phyloP scores from a whole-genome alignment of 176 grass and related monocot genomes.

The Carex parvula region DNA sequence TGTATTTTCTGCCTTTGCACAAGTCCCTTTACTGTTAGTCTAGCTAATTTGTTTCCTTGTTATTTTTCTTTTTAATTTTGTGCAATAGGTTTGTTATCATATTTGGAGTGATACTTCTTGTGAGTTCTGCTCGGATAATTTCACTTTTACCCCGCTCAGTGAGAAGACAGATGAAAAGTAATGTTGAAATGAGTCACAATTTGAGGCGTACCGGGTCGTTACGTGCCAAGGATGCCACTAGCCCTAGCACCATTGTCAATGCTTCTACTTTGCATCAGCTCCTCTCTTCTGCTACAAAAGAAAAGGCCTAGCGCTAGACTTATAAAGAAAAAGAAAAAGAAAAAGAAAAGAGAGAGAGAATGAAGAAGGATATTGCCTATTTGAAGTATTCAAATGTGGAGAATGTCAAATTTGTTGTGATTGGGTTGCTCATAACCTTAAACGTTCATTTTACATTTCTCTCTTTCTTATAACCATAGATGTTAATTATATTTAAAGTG shows the following conservation, averaged over 20 bases:
- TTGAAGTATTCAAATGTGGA: conserved; percentile 5
- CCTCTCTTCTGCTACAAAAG: conserved; percentile 62
- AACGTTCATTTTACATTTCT: background rate
- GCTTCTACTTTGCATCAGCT: conserved; percentile 69
- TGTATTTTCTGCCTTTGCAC: background rate
- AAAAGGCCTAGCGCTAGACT: conserved; percentile 53
- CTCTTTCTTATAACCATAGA: conserved; percentile 4
- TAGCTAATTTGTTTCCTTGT: background rate
- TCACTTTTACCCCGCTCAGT: conserved; percentile 58
- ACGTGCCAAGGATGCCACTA: conserved; percentile 60
- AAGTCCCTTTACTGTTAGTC: background rate
- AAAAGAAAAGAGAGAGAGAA: background rate
- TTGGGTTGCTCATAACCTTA: background rate
- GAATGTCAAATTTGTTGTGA: background rate
- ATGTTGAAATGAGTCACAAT: conserved; percentile 60
- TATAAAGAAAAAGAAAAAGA: no score
- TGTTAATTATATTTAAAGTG: background rate
- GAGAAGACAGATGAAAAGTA: conserved; percentile 60
- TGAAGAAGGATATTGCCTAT: background rate
- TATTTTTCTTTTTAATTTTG: background rate
- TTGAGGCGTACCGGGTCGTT: conserved; percentile 59
- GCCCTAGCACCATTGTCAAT: conserved; percentile 82
- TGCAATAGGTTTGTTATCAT: conserved; percentile 80
- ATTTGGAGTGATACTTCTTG: conserved; percentile 77
- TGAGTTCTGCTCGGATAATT: conserved; percentile 74